A percentile compares a stretch with the other conserved stretches of the same genome.
Evolutionary conservation across 2,329 filamentous ascomycete species (phyloP).

Genomic region (Huntiella bhutanensis): DNA sequence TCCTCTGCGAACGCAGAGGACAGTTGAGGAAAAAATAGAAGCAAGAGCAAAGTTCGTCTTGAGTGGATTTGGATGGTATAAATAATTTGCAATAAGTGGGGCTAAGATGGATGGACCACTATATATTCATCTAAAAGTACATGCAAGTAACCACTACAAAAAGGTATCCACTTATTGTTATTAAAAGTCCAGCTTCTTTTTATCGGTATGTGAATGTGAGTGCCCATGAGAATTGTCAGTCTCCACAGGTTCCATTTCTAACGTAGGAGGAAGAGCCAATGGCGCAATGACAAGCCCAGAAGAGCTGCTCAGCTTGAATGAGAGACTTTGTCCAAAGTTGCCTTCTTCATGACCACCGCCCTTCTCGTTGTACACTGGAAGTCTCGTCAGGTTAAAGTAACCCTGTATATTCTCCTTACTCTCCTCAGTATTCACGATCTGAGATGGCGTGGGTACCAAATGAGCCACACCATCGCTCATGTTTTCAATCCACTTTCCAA

Average conservation of each 20-base stretch:
- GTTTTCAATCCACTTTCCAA: constrained; percentile 72
- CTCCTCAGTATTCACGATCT: constrained; percentile 7
- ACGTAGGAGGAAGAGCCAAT: constrained; percentile 73
- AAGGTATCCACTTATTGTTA: not conserved
- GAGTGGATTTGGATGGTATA: too few species aligned
- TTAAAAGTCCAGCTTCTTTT: constrained; percentile 22
- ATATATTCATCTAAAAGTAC: too few species aligned
- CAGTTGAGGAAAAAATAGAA: not conserved
- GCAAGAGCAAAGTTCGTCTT: too few species aligned
- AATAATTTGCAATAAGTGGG: too few species aligned
- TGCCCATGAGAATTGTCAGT: not conserved
- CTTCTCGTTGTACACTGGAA: constrained; percentile 75
- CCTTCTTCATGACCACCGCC: constrained; percentile 56
- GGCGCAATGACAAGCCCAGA: constrained; percentile 71
- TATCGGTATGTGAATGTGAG: constrained; percentile 15
- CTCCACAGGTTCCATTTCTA: constrained; percentile 33
- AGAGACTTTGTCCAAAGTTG: constrained; percentile 64
- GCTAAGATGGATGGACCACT: too few species aligned
- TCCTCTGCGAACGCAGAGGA: constrained; percentile 2
- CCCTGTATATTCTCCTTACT: constrained; percentile 32
- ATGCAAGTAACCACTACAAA: not conserved
- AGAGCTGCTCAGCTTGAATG: constrained; percentile 68
- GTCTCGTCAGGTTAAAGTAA: constrained; percentile 60
- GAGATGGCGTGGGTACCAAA: constrained; percentile 23
- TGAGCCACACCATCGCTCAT: constrained; percentile 75